Base-by-base conservation (phyloP, 2,329 filamentous ascomycete genomes). In the Sordariomycetes sp. region DNA sequence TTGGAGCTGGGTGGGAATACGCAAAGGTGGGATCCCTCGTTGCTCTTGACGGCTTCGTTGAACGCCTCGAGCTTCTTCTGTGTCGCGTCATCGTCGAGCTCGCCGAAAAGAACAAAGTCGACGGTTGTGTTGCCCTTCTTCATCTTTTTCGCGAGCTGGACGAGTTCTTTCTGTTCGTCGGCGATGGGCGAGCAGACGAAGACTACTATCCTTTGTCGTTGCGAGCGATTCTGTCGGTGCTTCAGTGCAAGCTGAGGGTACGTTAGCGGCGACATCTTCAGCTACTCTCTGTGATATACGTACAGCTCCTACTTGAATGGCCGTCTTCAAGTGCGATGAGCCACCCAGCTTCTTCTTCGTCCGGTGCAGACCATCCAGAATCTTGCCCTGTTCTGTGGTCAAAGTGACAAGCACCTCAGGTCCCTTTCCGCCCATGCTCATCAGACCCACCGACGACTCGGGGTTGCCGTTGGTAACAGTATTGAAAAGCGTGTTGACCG, bases 391-490 rank as follows among this genome's bases (percentile, higher is more conserved):
- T 60, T 98, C 93, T 39, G 86, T 90, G 35, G 92, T 96, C 55
- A 96, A 76, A 21, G 92, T 98, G 38, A 92, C 93, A 43, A 98
- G 76, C 44, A 98, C 90, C 64, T 96, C 90, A 32, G 92, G 92
- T n/a, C 87, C 88, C 55, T 86, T 90, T 52, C 90, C 92, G 43
- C 86, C 92, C 90, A 96, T 96, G 63, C 86, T 94, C 88, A 98
- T 95, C 44, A 98, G 70, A 34, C 93, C 92, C 45, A 98, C 92
- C 9, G 88, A 93, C 7, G 90, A 96, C 64, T 98, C 92, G 21
- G 92, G 87, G 59, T 98, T 95, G 47, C 82, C 83, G 64, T 87
- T 82, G 47, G 88, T 94, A 62, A 98, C 94, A 54, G 83, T 86
- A 55, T 88, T 86, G 69, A 96, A 96, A 53, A 96, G 82, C 51